A percentile compares a stretch with the other conserved stretches of the same genome.
These are phyloP conservation scores for Selaginella moellendorffii DNA, from an alignment of 75 land plant genomes.

Conservation along the genomic window DNA sequence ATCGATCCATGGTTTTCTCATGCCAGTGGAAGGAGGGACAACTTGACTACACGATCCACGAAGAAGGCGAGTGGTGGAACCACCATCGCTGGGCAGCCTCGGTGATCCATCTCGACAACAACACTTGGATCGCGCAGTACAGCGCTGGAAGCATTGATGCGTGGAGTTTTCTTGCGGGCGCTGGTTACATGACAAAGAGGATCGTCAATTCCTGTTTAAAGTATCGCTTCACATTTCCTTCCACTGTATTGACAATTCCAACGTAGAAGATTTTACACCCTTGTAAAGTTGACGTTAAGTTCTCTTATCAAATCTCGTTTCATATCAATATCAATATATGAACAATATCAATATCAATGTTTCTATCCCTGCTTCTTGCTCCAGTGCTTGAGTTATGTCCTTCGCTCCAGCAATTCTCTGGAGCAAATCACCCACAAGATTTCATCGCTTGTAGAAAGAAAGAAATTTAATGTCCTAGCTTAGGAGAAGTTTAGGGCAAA, in stretches of 20 bases:
- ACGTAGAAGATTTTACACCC: no score
- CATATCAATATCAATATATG: no score
- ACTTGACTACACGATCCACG: slow-evolving; percentile 11
- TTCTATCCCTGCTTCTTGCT: no score
- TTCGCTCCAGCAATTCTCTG: no score
- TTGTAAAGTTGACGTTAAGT: no score
- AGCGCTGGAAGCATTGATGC: neutral
- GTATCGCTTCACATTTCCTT: neutral
- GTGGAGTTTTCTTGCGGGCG: neutral
- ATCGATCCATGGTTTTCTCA: neutral
- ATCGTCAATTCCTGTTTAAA: neutral
- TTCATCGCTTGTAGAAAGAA: no score
- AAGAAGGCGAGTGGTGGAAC: slow-evolving; percentile 36
- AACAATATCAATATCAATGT: no score
- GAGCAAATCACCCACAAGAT: no score
- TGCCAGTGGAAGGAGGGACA: slow-evolving; percentile 46
- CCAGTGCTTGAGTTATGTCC: no score
- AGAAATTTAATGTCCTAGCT: no score
- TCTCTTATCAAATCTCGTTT: no score
- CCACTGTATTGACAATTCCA: neutral
- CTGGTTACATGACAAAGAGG: neutral
- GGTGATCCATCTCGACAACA: slow-evolving; percentile 33
- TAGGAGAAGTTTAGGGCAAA: no score
- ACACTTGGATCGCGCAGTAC: slow-evolving; percentile 54
- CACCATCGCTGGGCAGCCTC: slow-evolving; percentile 32